Percentiles rank a stretch among this genome's conserved stretches.
These are phyloP conservation scores for Gracilaria caudata DNA, from an alignment of 23 red algal genomes.

Conservation along the genomic window DNA sequence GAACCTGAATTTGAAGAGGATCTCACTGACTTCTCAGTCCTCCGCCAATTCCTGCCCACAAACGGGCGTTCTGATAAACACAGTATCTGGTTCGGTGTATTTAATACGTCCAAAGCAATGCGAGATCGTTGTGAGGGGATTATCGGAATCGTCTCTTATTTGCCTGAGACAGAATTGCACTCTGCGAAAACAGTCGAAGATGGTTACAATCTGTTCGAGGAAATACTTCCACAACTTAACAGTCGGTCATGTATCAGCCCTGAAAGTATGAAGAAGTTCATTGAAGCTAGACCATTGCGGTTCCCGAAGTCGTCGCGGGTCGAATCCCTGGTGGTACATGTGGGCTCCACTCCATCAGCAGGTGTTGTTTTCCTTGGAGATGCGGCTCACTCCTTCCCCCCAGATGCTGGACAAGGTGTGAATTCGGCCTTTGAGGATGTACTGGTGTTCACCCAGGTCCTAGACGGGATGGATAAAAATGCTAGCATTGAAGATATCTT, in stretches of 20 bases:
- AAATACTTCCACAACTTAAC: constrained; percentile 51
- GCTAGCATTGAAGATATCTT: constrained; percentile 30
- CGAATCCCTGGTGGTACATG: constrained; percentile 21
- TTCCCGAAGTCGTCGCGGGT: constrained; percentile 25
- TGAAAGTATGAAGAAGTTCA: constrained; percentile 53
- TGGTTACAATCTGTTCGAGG: constrained; percentile 39
- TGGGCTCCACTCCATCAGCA: constrained; percentile 15
- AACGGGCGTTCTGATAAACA: not conserved
- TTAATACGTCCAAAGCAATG: not conserved
- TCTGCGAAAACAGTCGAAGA: constrained; percentile 9
- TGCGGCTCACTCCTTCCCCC: constrained; percentile 68
- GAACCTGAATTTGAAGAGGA: no score
- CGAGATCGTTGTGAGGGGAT: not conserved
- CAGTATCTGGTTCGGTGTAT: not conserved
- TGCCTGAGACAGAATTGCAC: constrained; percentile 13
- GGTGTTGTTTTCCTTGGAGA: constrained; percentile 61
- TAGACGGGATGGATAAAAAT: not conserved
- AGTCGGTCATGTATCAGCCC: constrained; percentile 17
- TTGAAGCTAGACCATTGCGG: not conserved
- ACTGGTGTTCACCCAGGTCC: constrained; percentile 14
- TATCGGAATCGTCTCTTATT: no score
- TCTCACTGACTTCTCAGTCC: no score
- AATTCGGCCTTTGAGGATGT: constrained; percentile 67
- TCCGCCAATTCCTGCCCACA: not conserved
- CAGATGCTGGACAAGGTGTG: constrained; percentile 62